Evolutionary conservation across 139 green algal genomes (phyloP).

Genomic region (Auxenochlorella protothecoides): DNA sequence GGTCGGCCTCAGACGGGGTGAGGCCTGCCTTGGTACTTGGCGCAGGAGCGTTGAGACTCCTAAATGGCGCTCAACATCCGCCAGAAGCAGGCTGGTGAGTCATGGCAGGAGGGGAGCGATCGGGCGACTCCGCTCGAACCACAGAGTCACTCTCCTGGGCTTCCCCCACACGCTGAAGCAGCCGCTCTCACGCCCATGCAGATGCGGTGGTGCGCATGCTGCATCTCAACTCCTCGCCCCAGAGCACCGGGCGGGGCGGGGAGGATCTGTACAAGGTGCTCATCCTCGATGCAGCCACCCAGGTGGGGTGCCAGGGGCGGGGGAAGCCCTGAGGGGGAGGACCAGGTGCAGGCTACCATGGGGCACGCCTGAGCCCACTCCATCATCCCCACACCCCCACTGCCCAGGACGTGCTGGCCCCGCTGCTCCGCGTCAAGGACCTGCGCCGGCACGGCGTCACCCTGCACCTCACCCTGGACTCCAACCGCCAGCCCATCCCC

Average conservation of each 20-base stretch:
- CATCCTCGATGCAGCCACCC: slow-evolving; percentile 75
- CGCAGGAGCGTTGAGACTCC: too few species aligned
- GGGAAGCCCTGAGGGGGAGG: neutral
- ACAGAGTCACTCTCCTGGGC: neutral
- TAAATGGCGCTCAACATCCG: slow-evolving; percentile 62
- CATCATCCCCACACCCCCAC: neutral
- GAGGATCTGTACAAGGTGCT: slow-evolving; percentile 84
- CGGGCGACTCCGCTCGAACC: neutral
- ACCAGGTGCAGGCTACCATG: neutral
- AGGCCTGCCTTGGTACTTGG: too few species aligned
- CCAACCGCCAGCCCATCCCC: slow-evolving; percentile 80
- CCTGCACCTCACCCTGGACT: slow-evolving; percentile 81
- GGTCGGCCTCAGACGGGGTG: too few species aligned
- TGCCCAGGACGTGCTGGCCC: slow-evolving; percentile 79
- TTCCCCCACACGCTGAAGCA: neutral
- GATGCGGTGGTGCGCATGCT: slow-evolving; percentile 51
- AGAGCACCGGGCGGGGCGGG: neutral
- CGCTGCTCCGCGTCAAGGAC: slow-evolving; percentile 83
- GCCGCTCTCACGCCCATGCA: slow-evolving; percentile 9
- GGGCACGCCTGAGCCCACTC: neutral
- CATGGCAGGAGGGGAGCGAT: too few species aligned
- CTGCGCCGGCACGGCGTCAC: slow-evolving; percentile 88
- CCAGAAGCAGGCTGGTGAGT: slow-evolving; percentile 58
- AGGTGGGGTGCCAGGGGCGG: neutral
- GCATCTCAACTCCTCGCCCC: slow-evolving; percentile 37